phyloP scores from a whole-genome alignment of 176 grass and related monocot species.

The Paspalum vaginatum region DNA sequence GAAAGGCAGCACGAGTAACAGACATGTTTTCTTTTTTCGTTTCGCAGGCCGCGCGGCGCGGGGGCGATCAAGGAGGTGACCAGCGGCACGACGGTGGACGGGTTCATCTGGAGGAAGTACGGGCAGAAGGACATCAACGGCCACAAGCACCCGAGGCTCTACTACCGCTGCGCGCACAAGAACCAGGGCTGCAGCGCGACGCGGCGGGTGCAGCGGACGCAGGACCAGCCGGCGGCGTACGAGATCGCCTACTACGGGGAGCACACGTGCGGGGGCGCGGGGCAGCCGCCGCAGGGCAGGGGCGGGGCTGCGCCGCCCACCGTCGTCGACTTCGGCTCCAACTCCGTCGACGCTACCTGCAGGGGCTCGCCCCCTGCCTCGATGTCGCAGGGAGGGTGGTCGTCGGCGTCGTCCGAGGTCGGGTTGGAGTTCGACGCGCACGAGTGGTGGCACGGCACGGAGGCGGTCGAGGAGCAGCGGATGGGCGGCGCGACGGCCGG shows the following conservation, averaged over 20 bases:
- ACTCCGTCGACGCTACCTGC: neutral
- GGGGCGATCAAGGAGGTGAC: constrained; percentile 27
- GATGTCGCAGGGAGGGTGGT: neutral
- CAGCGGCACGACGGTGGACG: constrained; percentile 42
- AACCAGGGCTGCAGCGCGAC: constrained; percentile 55
- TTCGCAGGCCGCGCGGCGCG: constrained; percentile 40
- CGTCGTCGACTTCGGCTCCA: constrained; percentile 42
- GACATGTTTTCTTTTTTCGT: neutral
- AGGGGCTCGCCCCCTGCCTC: neutral
- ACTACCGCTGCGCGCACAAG: constrained; percentile 67
- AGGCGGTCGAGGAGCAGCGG: neutral
- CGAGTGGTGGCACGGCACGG: neutral
- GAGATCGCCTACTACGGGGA: constrained; percentile 70
- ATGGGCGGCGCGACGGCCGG: neutral
- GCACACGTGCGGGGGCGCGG: constrained; percentile 49
- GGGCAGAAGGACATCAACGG: constrained; percentile 73
- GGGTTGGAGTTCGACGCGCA: neutral
- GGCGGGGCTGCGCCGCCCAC: neutral
- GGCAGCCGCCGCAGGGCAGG: neutral
- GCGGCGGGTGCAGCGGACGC: constrained; percentile 61
- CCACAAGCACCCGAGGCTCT: constrained; percentile 56
- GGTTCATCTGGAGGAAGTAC: constrained; percentile 80
- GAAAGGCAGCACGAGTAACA: neutral
- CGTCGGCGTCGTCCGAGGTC: constrained; percentile 21
- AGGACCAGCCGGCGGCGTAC: constrained; percentile 43